Conservation (phyloP, 305 asterid genomes). For the Ajuga reptans region DNA sequence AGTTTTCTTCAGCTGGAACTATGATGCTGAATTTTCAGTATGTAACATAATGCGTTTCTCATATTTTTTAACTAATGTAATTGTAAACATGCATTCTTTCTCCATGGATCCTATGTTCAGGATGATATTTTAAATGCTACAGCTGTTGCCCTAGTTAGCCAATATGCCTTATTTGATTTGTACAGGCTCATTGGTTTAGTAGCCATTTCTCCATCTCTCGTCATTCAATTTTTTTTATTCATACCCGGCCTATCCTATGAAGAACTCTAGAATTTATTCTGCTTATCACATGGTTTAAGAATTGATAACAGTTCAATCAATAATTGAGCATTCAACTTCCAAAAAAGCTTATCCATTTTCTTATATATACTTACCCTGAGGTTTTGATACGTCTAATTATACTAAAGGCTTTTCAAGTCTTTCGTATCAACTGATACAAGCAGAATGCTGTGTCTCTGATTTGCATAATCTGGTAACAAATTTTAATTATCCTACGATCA, state of each 20-base stretch:
- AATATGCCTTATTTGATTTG: not conserved
- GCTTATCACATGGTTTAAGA: not conserved
- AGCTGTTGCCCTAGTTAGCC: not conserved
- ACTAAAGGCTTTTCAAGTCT: not conserved
- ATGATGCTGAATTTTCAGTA: not conserved
- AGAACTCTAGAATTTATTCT: not conserved
- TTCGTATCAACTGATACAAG: not conserved
- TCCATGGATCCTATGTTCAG: not conserved
- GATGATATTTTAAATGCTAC: not conserved
- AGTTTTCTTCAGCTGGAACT: slow-evolving; percentile 24
- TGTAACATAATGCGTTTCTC: too few species aligned
- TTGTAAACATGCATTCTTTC: not conserved
- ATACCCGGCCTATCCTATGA: not conserved
- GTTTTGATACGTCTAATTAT: not conserved
- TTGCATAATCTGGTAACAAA: not conserved
- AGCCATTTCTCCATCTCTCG: not conserved
- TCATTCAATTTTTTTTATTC: too few species aligned
- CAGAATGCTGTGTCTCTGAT: not conserved
- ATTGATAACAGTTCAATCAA: not conserved
- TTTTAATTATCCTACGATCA: not conserved
- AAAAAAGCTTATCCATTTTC: not conserved
- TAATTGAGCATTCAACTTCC: not conserved
- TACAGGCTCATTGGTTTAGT: not conserved
- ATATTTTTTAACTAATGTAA: not conserved
- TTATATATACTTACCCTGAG: not conserved